Evolutionary conservation across 2,329 filamentous ascomycete species (phyloP), one percentile per base, ranked within the genome.

Genomic region (Chrysosporium keratinophilum): DNA sequence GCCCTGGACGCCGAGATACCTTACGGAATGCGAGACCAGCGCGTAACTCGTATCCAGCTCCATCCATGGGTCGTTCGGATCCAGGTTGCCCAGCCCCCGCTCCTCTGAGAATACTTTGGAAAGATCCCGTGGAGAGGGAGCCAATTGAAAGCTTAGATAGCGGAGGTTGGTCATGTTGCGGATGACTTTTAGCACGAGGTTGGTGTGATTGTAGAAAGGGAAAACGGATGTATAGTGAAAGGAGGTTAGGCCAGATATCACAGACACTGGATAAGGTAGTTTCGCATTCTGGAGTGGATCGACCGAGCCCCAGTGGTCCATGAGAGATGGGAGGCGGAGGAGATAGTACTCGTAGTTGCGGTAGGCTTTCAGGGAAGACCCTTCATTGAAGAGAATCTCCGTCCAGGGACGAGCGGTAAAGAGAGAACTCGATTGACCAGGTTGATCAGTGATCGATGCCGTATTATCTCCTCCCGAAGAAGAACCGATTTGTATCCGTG

Each of bases 291-390:
- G 37, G 19, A 47, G 33, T 20, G 57, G 41, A 37, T 61, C 56
- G 58, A 72, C 61, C 56, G 56, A 61, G 65, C 59, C 66, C 68
- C 68, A 70, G 54, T 62, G 73, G 19, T 74, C 73, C 1, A 87
- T 69, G 54, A 86, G 74, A 12, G 82, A 82, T 0, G 81, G 83
- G 5, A 84, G 77, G 1, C 76, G 73, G 43, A 81, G 80, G 35
- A 82, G 73, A 62, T 84, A 87, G 68, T 83, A 88, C 61, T 88
- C 82, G 64, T 87, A 85, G 3, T 79, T 82, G 45, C 78, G 77
- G 68, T 87, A 90, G 5, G 81, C 83, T 54, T 77, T 76, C n/a
- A 85, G 76, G 3, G 81, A 87, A 0, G 84, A 87, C 7, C 85
- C 84, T 69, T 91, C 86, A 64, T 90, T 90, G 58, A 88, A 78